A percentile compares a stretch with the other conserved stretches of the same genome.
Evolutionary conservation across 2,329 filamentous ascomycete species (phyloP).

Genomic region (Lasiodiplodia hormozganensis): DNA sequence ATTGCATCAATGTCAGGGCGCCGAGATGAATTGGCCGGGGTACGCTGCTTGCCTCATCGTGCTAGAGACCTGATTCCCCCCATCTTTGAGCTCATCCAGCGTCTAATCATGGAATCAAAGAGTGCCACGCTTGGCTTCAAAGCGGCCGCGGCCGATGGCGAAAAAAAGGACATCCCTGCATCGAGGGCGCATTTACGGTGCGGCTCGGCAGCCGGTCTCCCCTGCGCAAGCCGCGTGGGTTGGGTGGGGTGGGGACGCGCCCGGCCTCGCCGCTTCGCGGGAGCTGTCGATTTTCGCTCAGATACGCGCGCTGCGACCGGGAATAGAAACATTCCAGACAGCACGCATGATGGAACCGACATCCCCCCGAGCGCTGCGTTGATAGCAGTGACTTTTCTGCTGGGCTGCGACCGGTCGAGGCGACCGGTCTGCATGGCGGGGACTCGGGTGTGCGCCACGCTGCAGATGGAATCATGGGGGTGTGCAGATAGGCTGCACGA

Average conservation of each 20-base stretch:
- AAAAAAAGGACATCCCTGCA: conserved; percentile 8
- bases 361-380: background rate
- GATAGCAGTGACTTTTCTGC: background rate
- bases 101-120: background rate
- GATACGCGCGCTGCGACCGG: background rate
- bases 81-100: background rate
- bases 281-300: background rate
- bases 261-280: background rate
- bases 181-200: conserved; percentile 14
- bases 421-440: background rate
- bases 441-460: background rate
- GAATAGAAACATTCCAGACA: conserved; percentile 13
- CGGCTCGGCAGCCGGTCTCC: conserved; percentile 21
- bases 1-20: background rate
- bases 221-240: background rate
- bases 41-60: background rate
- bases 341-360: background rate
- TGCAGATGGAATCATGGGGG: background rate
- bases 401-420: conserved; percentile 2
- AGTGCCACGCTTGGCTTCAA: background rate
- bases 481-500: conserved; percentile 7
- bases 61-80: background rate
- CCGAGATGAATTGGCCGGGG: background rate
- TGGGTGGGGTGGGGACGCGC: background rate
- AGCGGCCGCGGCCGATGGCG: conserved; percentile 2